Evolutionary conservation across 2,329 filamentous ascomycete genomes (phyloP).

Genomic region (Meredithiella fracta): DNA sequence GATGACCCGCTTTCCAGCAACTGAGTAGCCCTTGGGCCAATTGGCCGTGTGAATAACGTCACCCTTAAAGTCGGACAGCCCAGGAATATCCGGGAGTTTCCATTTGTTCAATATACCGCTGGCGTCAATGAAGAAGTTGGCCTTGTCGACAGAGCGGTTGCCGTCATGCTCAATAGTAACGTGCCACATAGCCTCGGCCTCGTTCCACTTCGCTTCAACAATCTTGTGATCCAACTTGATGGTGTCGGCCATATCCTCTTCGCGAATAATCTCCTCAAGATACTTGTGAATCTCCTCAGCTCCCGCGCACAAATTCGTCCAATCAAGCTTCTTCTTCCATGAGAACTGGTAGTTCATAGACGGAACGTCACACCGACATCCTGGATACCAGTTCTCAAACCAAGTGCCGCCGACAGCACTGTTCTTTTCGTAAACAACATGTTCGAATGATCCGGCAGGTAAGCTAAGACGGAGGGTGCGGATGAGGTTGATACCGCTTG

Average conservation of each 20-base stretch:
- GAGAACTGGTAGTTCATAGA: slow-evolving; percentile 48
- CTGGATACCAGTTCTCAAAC: slow-evolving; percentile 42
- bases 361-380: slow-evolving; percentile 39
- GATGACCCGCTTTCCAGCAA: slow-evolving; percentile 33
- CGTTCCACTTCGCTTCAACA: slow-evolving; percentile 28
- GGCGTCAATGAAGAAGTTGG: slow-evolving; percentile 33
- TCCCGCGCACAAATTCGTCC: slow-evolving; percentile 40
- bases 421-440: slow-evolving; percentile 40
- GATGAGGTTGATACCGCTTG: slow-evolving; percentile 21
- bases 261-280: slow-evolving; percentile 30
- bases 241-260: slow-evolving; percentile 27
- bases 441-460: slow-evolving; percentile 24
- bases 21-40: slow-evolving; percentile 35
- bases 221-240: slow-evolving; percentile 31
- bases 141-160: slow-evolving; percentile 28
- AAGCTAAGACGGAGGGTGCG: slow-evolving; percentile 29
- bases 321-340: slow-evolving; percentile 41
- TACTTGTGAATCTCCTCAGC: slow-evolving; percentile 40
- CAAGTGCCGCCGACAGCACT: slow-evolving; percentile 39
- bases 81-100: slow-evolving; percentile 35
- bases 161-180: slow-evolving; percentile 24
- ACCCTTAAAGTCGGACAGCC: slow-evolving; percentile 30
- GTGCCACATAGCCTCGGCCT: slow-evolving; percentile 27
- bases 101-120: slow-evolving; percentile 39
- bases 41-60: slow-evolving; percentile 35